A percentile compares a stretch with the other conserved stretches of the same genome.
Evolutionary conservation across 805 yeast species (phyloP).

Genomic region (Hanseniaspora thailandica): DNA sequence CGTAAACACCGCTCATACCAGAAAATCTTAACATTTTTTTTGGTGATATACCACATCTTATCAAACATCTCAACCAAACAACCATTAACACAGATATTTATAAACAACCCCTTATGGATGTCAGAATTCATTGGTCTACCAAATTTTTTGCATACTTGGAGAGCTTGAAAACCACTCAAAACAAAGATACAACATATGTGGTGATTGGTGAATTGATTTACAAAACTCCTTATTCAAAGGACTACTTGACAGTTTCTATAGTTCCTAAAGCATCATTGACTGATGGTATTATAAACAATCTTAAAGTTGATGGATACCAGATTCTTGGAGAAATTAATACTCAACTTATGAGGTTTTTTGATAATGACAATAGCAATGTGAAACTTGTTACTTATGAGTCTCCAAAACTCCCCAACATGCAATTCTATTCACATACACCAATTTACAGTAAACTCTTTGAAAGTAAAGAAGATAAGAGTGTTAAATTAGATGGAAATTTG

Average conservation of each 20-base stretch:
- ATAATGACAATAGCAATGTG: slow-evolving; percentile 9
- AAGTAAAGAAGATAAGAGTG: not conserved
- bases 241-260: slow-evolving; percentile 4
- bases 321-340: not conserved
- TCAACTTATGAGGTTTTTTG: not conserved
- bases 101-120: not conserved
- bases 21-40: too few relatives aligned
- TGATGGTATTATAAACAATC: slow-evolving; percentile 12
- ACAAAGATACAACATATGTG: not conserved
- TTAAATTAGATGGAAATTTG: not conserved
- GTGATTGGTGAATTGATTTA: slow-evolving; percentile 2
- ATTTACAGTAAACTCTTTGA: slow-evolving; percentile 27
- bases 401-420: slow-evolving; percentile 60
- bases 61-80: too few relatives aligned
- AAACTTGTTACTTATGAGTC: slow-evolving; percentile 49
- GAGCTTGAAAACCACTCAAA: not conserved
- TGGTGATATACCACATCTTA: too few relatives aligned
- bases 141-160: not conserved
- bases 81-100: too few relatives aligned
- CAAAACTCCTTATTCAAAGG: not conserved
- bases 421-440: slow-evolving; percentile 66
- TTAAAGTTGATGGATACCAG: slow-evolving; percentile 13
- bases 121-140: not conserved
- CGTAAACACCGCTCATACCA: too few relatives aligned
- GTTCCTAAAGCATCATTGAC: not conserved